These are phyloP conservation scores for Trichoderma orchidacearum DNA, from an alignment of 495 filamentous ascomycete species.

Conservation along the genomic window DNA sequence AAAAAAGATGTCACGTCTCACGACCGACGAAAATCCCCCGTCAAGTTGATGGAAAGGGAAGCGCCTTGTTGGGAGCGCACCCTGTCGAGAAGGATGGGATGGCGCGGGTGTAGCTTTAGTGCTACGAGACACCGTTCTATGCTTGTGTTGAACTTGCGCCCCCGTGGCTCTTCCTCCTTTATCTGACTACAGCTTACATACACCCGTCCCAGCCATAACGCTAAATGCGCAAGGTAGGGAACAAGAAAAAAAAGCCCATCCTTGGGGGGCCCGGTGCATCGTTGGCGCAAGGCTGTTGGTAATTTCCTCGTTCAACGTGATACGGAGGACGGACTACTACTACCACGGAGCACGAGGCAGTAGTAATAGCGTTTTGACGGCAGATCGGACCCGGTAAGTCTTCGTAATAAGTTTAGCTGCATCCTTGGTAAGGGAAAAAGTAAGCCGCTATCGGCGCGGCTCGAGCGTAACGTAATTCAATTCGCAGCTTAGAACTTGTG, in stretches of 20 bases:
- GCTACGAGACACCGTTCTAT: not conserved
- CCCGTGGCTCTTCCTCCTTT: not conserved
- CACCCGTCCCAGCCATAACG: not conserved
- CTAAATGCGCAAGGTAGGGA: not conserved
- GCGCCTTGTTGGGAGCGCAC: no score
- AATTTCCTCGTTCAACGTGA: not conserved
- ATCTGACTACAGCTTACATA: not conserved
- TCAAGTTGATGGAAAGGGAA: no score
- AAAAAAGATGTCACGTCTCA: no score
- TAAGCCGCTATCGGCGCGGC: constrained; percentile 1
- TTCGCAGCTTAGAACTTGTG: not conserved
- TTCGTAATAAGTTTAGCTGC: not conserved
- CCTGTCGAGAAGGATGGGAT: no score
- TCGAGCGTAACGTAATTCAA: not conserved
- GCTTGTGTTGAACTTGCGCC: not conserved
- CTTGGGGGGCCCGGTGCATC: not conserved
- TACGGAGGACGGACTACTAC: no score
- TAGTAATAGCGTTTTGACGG: no score
- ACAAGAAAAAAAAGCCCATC: not conserved
- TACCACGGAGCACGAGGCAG: no score
- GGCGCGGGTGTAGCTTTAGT: not conserved
- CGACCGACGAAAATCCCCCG: no score
- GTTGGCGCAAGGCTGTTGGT: not conserved
- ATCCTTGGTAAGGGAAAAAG: not conserved
- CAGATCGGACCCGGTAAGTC: not conserved